Percentiles rank a stretch among this genome's conserved stretches.
phyloP scores from a whole-genome alignment of 768 basidiomycete species.

The Suillus variegatus region DNA sequence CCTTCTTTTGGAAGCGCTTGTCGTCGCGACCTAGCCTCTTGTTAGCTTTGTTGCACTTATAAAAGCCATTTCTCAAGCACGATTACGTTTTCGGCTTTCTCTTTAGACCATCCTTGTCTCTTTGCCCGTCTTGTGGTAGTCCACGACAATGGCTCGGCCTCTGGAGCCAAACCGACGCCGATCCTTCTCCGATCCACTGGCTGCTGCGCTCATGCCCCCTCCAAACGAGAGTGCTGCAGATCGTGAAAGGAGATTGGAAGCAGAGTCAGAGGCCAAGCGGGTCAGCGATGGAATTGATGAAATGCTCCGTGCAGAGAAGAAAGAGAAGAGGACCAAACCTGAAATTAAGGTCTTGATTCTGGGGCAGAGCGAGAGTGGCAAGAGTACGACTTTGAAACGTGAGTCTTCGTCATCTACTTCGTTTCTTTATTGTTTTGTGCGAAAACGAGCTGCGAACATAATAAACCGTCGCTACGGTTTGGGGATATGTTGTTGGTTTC shows the following conservation, averaged over 20 bases:
- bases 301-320: conserved; percentile 67
- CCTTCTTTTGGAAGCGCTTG: conserved; percentile 30
- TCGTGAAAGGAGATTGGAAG: conserved; percentile 62
- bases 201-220: conserved; percentile 67
- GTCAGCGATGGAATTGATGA: conserved; percentile 80
- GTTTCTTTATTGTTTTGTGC: neutral
- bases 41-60: conserved; percentile 13
- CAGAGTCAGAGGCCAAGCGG: conserved; percentile 71
- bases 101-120: conserved; percentile 6
- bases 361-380: conserved; percentile 89
- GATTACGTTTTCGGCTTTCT: conserved; percentile 18
- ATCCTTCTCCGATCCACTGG: conserved; percentile 69
- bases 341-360: conserved; percentile 78
- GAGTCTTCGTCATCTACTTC: conserved; percentile 47
- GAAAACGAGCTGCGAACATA: neutral
- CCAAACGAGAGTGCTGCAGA: conserved; percentile 68
- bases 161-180: conserved; percentile 41
- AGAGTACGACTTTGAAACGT: conserved; percentile 89
- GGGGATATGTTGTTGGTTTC: neutral
- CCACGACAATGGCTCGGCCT: conserved; percentile 24
- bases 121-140: neutral
- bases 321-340: conserved; percentile 59
- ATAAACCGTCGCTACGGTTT: neutral
- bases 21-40: conserved; percentile 19
- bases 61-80: conserved; percentile 16